Percentiles rank a stretch among this genome's conserved stretches.
Evolutionary conservation across 2,329 filamentous ascomycete genomes (phyloP).

Genomic region (Fusarium scirpi): DNA sequence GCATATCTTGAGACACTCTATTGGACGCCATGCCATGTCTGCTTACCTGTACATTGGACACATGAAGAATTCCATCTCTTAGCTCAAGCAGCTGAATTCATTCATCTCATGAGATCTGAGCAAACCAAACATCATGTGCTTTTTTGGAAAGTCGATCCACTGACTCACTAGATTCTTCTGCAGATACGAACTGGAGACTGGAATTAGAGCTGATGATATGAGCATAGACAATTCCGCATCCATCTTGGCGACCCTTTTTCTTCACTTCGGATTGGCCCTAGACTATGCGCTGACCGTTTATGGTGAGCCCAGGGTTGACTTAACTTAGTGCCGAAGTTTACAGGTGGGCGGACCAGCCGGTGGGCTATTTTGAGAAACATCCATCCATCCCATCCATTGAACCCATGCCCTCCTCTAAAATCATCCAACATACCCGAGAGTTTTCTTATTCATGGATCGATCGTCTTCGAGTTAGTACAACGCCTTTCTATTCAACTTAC

Average conservation of each 20-base stretch:
- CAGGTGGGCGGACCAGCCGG: conserved; percentile 6
- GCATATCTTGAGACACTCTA: not conserved
- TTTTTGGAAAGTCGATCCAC: conserved; percentile 1
- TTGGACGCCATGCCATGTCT: conserved; percentile 12
- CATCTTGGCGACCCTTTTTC: conserved; percentile 9
- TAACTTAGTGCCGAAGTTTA: conserved; percentile 25
- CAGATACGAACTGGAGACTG: conserved; percentile 32
- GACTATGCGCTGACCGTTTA: conserved; percentile 34
- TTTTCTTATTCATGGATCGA: not conserved
- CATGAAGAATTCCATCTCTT: conserved; percentile 1
- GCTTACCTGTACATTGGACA: not conserved
- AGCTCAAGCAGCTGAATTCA: conserved; percentile 2
- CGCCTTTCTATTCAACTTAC: not conserved
- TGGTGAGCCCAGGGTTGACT: conserved; percentile 10
- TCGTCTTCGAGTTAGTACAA: not conserved
- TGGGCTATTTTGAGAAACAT: conserved; percentile 37
- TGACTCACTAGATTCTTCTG: conserved; percentile 8
- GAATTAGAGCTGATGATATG: conserved; percentile 1
- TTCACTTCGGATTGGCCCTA: conserved; percentile 8
- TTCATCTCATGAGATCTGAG: conserved; percentile 9
- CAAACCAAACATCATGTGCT: conserved; percentile 6
- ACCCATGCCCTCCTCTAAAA: not conserved
- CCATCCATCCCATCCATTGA: conserved; percentile 1
- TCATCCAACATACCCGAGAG: not conserved
- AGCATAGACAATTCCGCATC: conserved; percentile 13